A percentile compares a stretch with the other conserved stretches of the same genome.
These are phyloP conservation scores for Bacidia rubella DNA, from an alignment of 495 filamentous ascomycete species.

Conservation along the genomic window DNA sequence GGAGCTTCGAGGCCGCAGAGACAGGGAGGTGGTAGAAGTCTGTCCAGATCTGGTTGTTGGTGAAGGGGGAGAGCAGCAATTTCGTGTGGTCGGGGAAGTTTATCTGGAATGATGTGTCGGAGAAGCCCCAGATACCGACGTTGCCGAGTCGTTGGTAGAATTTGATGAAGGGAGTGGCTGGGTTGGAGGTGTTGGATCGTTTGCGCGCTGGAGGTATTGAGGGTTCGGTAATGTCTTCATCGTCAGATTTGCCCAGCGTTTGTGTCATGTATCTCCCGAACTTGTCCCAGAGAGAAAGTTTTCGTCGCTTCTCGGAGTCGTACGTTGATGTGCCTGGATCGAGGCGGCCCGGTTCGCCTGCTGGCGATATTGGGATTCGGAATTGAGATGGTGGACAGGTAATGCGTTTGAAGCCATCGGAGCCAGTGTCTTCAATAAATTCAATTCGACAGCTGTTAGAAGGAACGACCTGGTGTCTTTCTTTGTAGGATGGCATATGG, in stretches of 20 bases:
- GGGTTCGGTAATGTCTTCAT: conserved; percentile 10
- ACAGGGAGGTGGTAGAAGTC: conserved; percentile 75
- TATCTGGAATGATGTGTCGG: conserved; percentile 76
- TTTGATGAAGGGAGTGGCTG: conserved; percentile 49
- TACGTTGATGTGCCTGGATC: conserved; percentile 39
- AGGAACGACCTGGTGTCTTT: conserved; percentile 53
- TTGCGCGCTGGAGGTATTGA: conserved; percentile 6
- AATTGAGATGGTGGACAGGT: conserved; percentile 48
- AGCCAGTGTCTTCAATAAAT: conserved; percentile 64
- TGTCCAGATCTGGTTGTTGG: conserved; percentile 58
- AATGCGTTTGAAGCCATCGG: conserved; percentile 49
- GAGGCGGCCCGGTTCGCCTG: conserved; percentile 37
- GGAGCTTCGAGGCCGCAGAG: conserved; percentile 49
- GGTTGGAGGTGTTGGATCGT: conserved; percentile 21
- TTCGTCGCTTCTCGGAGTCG: conserved; percentile 57
- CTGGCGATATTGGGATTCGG: conserved; percentile 35
- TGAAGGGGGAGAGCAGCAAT: conserved; percentile 44
- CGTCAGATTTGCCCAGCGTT: conserved; percentile 35
- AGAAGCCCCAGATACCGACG: conserved; percentile 80
- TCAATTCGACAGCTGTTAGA: conserved; percentile 51
- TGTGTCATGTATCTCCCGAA: conserved; percentile 91
- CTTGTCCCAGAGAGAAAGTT: conserved; percentile 73
- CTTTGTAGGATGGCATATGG: conserved; percentile 26
- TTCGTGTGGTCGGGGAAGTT: conserved; percentile 99
- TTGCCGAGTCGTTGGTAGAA: conserved; percentile 85